Percentiles rank a stretch among this genome's conserved stretches.
phyloP scores from a whole-genome alignment of 495 filamentous ascomycete species.

The Lepidopterella palustris region DNA sequence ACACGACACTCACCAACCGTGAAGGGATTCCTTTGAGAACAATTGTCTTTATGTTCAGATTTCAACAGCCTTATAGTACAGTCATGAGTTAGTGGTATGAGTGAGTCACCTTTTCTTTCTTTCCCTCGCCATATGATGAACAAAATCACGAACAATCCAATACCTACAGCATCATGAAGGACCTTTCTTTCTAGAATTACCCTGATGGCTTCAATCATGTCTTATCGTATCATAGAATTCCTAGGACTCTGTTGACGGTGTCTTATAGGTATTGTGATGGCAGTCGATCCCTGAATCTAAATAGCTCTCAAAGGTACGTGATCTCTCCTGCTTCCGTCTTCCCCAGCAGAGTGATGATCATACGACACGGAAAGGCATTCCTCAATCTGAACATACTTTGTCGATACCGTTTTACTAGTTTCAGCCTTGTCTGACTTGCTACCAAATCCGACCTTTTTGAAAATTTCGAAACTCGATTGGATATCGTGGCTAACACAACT shows the following conservation, averaged over 20 bases:
- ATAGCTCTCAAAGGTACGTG: constrained; percentile 50
- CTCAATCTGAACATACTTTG: constrained; percentile 88
- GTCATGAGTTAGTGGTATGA: neutral
- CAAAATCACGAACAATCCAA: constrained; percentile 70
- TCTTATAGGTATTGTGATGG: neutral
- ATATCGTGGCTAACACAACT: constrained; percentile 41
- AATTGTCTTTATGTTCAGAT: too few species aligned
- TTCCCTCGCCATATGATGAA: constrained; percentile 27
- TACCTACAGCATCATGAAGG: constrained; percentile 67
- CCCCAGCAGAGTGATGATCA: constrained; percentile 67
- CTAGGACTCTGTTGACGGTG: neutral
- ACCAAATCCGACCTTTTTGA: constrained; percentile 9
- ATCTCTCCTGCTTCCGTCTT: constrained; percentile 27
- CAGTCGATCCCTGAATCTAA: neutral
- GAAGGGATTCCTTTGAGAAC: too few species aligned
- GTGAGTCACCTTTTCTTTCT: neutral
- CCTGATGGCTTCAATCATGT: constrained; percentile 53
- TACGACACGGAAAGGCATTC: constrained; percentile 89
- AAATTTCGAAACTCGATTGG: constrained; percentile 22
- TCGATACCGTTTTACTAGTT: constrained; percentile 81
- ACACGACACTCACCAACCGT: too few species aligned
- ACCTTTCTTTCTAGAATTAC: constrained; percentile 60
- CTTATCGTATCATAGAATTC: neutral
- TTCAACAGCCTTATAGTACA: too few species aligned
- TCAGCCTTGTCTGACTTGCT: constrained; percentile 95